Evolutionary conservation across 1,284 basidiomycete genomes (phyloP), one percentile per base, ranked within the genome.

Genomic region (Quambalaria eucalypti): DNA sequence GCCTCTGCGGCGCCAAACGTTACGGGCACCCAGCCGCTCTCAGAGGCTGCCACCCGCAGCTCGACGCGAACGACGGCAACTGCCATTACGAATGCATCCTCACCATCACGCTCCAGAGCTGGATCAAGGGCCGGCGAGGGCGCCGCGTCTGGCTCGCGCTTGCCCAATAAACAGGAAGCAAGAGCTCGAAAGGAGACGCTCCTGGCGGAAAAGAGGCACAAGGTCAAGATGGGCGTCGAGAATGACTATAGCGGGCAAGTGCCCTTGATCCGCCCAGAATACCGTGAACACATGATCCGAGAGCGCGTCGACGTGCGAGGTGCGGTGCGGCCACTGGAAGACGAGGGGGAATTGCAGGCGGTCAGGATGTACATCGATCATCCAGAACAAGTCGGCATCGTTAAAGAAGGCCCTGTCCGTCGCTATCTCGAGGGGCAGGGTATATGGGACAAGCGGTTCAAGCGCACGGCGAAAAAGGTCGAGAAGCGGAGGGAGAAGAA

Each of bases 271-370:
- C 62, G 71, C 3, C 70, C 69, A 1, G 63, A 56, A 4, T 68
- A 60, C 59, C 54, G 66, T 21, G 59, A 59, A 23, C 77, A 80
- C 52, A 86, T 87, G 82, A 88, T 97, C 58, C 83, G 92, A 30
- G 91, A 97, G 76, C 83, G 93, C 10, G 84, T 97, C 21, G 84
- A 86, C 19, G 84, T 85, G 3, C 80, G 81, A 23, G 93, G 93
- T 6, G 77, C 83, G 6, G 80, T 89, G 16, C 83, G 91, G 9
- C 81, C 86, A 0, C 80, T 98, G 61, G 91, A 96, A 69, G 79
- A 84, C 0, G 81, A 82, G 57, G 74, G 79, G 1, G 82, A 86
- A 47, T 79, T 97, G 0, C 76, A 78, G 5, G 86, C 84, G 0
- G 78, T 93, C 40, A 80, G 79, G 7, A 76, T 92, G 42, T 80